Percentiles rank a stretch among this genome's conserved stretches.
Evolutionary conservation across 176 grass and related monocot genomes (phyloP).

Genomic region (Microstegium vimineum): DNA sequence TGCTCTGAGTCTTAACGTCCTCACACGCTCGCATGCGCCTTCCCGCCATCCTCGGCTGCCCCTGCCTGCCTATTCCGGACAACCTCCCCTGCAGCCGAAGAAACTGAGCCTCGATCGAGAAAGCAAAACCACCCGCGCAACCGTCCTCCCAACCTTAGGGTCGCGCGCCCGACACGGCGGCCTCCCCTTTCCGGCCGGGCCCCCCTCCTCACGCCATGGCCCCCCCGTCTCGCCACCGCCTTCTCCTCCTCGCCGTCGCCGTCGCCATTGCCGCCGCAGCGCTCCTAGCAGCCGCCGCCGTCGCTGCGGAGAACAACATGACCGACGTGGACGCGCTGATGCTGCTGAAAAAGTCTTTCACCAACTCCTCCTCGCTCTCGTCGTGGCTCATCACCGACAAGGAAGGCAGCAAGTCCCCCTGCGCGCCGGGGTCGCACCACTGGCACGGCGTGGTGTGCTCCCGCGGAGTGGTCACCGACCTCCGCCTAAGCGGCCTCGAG

Average conservation of each 20-base stretch:
- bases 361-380: conserved; percentile 64
- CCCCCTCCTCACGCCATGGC: conserved; percentile 32
- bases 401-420: conserved; percentile 42
- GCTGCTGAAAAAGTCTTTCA: conserved; percentile 69
- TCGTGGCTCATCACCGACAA: conserved; percentile 45
- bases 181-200: conserved; percentile 32
- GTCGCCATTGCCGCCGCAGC: background rate
- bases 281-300: background rate
- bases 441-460: conserved; percentile 74
- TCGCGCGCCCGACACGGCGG: conserved; percentile 37
- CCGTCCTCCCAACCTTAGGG: conserved; percentile 29
- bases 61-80: conserved; percentile 30
- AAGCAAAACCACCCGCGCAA: conserved; percentile 28
- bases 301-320: background rate
- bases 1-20: background rate
- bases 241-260: background rate
- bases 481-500: conserved; percentile 49
- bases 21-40: background rate
- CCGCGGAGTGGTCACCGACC: conserved; percentile 36
- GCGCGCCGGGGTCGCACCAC: conserved; percentile 27
- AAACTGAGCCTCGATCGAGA: conserved; percentile 21
- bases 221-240: conserved; percentile 17
- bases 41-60: conserved; percentile 34
- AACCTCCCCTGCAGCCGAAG: background rate
- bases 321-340: conserved; percentile 54